phyloP scores from a whole-genome alignment of 495 filamentous ascomycete genomes.

The Hypoxylon fragiforme region DNA sequence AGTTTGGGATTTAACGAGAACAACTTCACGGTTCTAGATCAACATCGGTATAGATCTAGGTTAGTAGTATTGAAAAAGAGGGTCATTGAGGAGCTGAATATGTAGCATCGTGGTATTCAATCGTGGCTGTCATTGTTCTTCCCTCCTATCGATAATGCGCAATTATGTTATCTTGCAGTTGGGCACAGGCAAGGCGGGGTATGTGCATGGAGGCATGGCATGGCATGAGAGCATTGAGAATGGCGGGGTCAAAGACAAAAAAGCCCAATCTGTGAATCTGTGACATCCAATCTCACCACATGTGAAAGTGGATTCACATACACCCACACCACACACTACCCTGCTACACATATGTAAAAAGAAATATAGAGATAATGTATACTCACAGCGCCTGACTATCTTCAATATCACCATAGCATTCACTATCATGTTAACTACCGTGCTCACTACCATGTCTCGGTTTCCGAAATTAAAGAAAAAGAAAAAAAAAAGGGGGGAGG shows the following conservation, averaged over 20 bases:
- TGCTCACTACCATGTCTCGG: constrained; percentile 19
- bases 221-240: constrained; percentile 10
- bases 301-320: constrained; percentile 23
- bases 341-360: too few species aligned
- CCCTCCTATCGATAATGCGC: constrained; percentile 30
- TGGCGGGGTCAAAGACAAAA: constrained; percentile 9
- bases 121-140: too few species aligned
- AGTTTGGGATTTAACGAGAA: constrained; percentile 2
- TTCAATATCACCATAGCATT: constrained; percentile 15
- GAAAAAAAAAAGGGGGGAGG: too few species aligned
- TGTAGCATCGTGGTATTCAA: too few species aligned
- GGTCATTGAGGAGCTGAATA: too few species aligned
- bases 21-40: too few species aligned
- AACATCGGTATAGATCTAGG: too few species aligned
- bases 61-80: too few species aligned
- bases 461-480: constrained; percentile 5
- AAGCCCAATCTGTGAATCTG: background rate
- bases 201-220: background rate
- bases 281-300: background rate
- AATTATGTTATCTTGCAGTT: constrained; percentile 7
- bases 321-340: constrained; percentile 2
- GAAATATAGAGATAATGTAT: too few species aligned
- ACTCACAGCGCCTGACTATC: constrained; percentile 24
- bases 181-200: constrained; percentile 18
- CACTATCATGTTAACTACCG: too few species aligned